Conservation (phyloP, 2,329 filamentous ascomycete genomes). For the Lachnellula suecica region DNA sequence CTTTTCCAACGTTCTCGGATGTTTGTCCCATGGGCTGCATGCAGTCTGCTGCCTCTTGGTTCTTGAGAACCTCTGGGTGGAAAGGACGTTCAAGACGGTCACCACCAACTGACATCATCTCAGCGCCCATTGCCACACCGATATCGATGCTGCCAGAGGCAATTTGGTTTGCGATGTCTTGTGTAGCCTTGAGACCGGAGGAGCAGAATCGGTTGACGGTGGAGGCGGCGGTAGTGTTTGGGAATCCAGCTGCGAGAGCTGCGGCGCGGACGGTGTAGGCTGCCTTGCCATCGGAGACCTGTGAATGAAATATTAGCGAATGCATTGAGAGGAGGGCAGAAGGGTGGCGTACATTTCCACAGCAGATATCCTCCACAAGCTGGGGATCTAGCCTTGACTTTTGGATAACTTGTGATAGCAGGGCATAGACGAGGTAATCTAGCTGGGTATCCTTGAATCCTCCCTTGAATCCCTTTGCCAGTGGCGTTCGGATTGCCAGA, state of each 20-base stretch:
- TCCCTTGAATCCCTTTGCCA: conserved; percentile 86
- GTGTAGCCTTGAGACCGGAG: conserved; percentile 90
- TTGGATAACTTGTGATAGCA: conserved; percentile 73
- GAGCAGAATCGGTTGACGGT: conserved; percentile 96
- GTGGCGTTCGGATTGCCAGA: conserved; percentile 82
- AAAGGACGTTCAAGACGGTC: conserved; percentile 72
- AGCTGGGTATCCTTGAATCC: conserved; percentile 92
- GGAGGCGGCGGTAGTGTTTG: conserved; percentile 80
- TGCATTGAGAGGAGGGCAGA: background rate
- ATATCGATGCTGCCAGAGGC: conserved; percentile 76
- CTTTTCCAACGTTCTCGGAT: conserved; percentile 88
- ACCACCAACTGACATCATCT: conserved; percentile 78
- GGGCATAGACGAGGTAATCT: conserved; percentile 80
- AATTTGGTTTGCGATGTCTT: conserved; percentile 92
- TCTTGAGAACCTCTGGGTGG: conserved; percentile 69
- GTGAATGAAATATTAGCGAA: background rate
- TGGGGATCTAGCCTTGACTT: conserved; percentile 76
- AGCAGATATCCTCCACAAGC: conserved; percentile 84
- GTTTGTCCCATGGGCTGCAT: conserved; percentile 98
- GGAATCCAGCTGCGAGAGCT: conserved; percentile 86
- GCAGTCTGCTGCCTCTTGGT: conserved; percentile 81
- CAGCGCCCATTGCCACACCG: conserved; percentile 84
- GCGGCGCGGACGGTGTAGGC: conserved; percentile 91
- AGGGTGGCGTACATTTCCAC: conserved; percentile 71
- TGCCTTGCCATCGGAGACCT: conserved; percentile 82